phyloP scores from a whole-genome alignment of 2,329 filamentous ascomycete species.

The Ophiostoma piceae region DNA sequence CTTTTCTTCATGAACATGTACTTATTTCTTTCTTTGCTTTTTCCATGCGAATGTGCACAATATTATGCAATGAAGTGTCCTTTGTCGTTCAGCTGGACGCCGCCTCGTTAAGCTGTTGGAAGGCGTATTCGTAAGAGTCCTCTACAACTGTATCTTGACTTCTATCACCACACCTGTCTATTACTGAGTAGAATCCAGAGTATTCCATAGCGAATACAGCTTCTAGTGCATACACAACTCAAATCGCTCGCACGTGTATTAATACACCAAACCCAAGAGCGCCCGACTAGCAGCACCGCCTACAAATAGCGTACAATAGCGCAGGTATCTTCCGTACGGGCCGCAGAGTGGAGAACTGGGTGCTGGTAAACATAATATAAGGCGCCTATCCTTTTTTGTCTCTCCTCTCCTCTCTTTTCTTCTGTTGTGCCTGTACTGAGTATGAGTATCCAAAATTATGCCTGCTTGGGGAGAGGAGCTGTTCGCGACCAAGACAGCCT shows the following conservation, averaged over 20 bases:
- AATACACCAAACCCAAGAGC: background rate
- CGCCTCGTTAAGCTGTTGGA: too few species aligned
- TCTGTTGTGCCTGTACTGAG: background rate
- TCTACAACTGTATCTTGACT: too few species aligned
- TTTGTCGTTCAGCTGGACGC: too few species aligned
- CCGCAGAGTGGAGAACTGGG: background rate
- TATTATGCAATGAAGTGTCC: too few species aligned
- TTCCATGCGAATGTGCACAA: too few species aligned
- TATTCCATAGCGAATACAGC: too few species aligned
- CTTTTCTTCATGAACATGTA: background rate
- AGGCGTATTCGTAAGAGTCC: too few species aligned
- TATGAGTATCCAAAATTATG: background rate
- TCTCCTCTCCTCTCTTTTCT: background rate
- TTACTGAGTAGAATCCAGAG: too few species aligned
- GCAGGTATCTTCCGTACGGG: constrained; percentile 14
- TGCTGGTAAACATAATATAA: constrained; percentile 1
- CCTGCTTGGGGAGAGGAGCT: background rate
- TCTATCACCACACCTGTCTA: too few species aligned
- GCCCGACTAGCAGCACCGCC: background rate
- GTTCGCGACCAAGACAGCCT: background rate
- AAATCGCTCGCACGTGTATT: background rate
- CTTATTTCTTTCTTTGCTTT: background rate
- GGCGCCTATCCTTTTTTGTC: constrained; percentile 5
- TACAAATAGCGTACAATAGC: constrained; percentile 6
- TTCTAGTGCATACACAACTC: too few species aligned